Evolutionary conservation across 148 eudicot genomes (phyloP).

Genomic region (Rhododendron henanense): DNA sequence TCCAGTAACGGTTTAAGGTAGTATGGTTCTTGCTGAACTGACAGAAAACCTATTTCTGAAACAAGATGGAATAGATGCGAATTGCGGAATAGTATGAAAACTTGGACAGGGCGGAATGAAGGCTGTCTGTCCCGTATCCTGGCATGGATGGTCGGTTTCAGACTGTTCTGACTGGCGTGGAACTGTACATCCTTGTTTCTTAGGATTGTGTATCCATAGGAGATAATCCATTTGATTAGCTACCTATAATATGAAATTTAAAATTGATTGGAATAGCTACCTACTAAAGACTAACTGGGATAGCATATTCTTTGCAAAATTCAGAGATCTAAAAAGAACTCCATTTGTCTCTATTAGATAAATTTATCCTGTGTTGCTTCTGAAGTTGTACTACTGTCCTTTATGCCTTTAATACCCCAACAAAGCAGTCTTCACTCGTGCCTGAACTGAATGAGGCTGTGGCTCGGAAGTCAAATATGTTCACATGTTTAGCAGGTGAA

Average conservation of each 20-base stretch:
- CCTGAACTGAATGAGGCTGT: not conserved
- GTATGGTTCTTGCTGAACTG: not conserved
- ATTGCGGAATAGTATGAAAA: not conserved
- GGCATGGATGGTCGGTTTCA: not conserved
- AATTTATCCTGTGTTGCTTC: not conserved
- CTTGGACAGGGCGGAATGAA: not conserved
- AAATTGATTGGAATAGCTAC: not conserved
- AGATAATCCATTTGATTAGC: not conserved
- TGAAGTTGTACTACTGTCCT: not conserved
- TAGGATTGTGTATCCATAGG: not conserved
- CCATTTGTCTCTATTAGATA: not conserved
- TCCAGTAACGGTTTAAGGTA: not conserved
- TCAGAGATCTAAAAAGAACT: not conserved
- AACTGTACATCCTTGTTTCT: not conserved
- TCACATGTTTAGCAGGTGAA: not conserved
- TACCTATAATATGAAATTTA: not conserved
- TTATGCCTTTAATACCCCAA: not conserved
- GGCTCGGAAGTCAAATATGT: not conserved
- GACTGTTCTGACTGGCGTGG: not conserved
- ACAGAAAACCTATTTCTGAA: not conserved
- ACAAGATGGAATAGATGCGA: not conserved
- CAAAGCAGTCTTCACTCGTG: not conserved
- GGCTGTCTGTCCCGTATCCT: not conserved
- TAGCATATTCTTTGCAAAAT: constrained; percentile 1
- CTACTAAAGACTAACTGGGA: not conserved